These are phyloP conservation scores for Biscogniauxia mediterranea DNA, from an alignment of 2,329 filamentous ascomycete genomes.

Conservation along the genomic window DNA sequence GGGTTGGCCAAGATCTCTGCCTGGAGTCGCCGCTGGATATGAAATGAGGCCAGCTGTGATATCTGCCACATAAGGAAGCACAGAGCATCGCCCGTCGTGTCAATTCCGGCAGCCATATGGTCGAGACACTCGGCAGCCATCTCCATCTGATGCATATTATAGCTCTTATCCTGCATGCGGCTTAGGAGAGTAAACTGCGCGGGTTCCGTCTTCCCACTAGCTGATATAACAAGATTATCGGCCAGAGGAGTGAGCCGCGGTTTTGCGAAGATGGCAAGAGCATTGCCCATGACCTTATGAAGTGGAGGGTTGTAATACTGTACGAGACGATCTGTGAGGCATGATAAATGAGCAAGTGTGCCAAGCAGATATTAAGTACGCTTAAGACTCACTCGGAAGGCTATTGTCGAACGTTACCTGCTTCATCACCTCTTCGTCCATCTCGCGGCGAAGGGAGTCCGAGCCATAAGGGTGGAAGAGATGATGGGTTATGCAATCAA, in stretches of 20 bases:
- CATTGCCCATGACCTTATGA: constrained; percentile 44
- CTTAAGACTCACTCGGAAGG: constrained; percentile 54
- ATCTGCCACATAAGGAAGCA: constrained; percentile 72
- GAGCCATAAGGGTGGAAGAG: constrained; percentile 67
- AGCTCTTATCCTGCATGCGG: constrained; percentile 53
- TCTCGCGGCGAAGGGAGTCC: constrained; percentile 52
- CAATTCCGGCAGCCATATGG: constrained; percentile 70
- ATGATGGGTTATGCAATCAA: constrained; percentile 67
- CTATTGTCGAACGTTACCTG: constrained; percentile 68
- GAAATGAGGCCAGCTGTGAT: constrained; percentile 55
- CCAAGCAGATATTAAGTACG: neutral
- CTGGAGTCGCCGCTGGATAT: constrained; percentile 51
- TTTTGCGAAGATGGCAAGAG: constrained; percentile 49
- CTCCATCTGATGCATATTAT: constrained; percentile 49
- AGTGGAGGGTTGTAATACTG: constrained; percentile 55
- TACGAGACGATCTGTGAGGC: constrained; percentile 54
- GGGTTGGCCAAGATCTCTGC: constrained; percentile 48
- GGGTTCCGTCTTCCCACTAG: constrained; percentile 44
- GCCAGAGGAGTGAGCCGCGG: constrained; percentile 58
- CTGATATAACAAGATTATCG: constrained; percentile 56
- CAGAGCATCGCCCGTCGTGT: constrained; percentile 67
- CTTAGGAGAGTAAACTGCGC: constrained; percentile 57
- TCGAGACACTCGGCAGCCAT: constrained; percentile 68
- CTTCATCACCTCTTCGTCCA: constrained; percentile 66
- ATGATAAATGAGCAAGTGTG: neutral